Evolutionary conservation across 768 basidiomycete species (phyloP).

Genomic region (Amanita exitialis): DNA sequence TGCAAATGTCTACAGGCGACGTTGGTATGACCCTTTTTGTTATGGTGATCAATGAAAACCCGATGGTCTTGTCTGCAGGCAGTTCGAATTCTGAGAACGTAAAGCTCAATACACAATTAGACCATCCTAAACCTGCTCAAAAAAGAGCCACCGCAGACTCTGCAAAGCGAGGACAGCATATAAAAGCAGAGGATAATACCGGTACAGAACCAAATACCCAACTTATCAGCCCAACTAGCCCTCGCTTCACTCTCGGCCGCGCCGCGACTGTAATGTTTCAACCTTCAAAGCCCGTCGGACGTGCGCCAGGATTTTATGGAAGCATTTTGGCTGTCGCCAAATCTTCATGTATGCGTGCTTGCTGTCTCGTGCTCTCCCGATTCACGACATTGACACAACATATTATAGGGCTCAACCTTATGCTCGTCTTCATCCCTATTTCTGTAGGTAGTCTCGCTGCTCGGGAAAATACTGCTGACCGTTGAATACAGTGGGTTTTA

Average conservation of each 20-base stretch:
- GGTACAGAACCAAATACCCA: neutral
- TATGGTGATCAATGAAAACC: neutral
- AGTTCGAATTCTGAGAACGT: neutral
- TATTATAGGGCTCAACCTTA: constrained; percentile 53
- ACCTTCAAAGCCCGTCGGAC: constrained; percentile 1
- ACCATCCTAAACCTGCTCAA: neutral
- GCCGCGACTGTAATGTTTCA: neutral
- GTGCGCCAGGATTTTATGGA: neutral
- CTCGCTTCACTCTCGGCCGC: neutral
- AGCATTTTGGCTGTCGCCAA: constrained; percentile 1
- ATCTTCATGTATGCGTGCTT: constrained; percentile 3
- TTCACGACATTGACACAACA: neutral
- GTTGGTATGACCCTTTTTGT: neutral
- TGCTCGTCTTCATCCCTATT: constrained; percentile 5
- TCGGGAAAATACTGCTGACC: neutral
- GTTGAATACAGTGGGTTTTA: constrained; percentile 50
- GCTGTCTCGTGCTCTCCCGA: neutral
- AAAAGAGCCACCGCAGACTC: neutral
- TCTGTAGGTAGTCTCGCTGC: neutral
- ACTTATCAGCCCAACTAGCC: neutral
- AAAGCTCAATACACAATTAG: neutral
- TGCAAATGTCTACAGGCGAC: neutral
- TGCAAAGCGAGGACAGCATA: neutral
- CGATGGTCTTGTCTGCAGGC: neutral
- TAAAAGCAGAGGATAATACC: neutral